Conservation (phyloP, 2,329 filamentous ascomycete species). For the Blastomyces emzantsi region DNA sequence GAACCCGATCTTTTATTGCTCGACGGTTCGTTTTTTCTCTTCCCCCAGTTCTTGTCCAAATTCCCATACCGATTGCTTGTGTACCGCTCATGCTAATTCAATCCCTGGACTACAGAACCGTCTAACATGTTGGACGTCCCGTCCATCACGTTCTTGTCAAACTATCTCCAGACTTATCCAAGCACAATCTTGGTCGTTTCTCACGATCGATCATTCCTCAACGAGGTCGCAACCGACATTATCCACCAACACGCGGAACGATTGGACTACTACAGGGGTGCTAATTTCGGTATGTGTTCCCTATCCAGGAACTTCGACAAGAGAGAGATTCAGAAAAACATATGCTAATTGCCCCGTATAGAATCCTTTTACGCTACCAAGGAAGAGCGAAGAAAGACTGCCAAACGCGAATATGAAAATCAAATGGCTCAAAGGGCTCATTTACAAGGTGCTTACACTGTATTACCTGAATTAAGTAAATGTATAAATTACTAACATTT, state of each 20-base stretch:
- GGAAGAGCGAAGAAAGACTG: constrained; percentile 93
- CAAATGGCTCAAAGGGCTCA: constrained; percentile 92
- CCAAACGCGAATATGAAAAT: constrained; percentile 96
- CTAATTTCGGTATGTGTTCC: constrained; percentile 60
- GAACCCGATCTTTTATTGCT: constrained; percentile 92
- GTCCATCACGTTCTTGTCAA: constrained; percentile 96
- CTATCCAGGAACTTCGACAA: constrained; percentile 12
- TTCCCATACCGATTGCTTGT: neutral
- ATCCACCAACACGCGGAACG: constrained; percentile 96
- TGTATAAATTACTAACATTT: neutral
- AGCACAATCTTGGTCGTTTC: constrained; percentile 94
- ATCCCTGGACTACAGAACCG: constrained; percentile 55
- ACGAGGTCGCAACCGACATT: constrained; percentile 98
- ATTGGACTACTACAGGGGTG: constrained; percentile 96
- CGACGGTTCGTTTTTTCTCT: constrained; percentile 46
- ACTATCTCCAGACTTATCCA: constrained; percentile 88
- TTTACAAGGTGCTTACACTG: constrained; percentile 53
- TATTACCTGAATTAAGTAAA: neutral
- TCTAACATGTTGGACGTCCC: constrained; percentile 99
- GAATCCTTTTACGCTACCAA: constrained; percentile 95
- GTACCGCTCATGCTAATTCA: neutral
- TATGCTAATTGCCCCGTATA: constrained; percentile 22
- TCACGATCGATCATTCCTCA: constrained; percentile 97
- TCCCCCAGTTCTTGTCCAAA: neutral
- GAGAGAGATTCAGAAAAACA: neutral